Percentiles rank a stretch among this genome's conserved stretches.
phyloP scores from a whole-genome alignment of 805 yeast species.

The Kuraishia hungarica region DNA sequence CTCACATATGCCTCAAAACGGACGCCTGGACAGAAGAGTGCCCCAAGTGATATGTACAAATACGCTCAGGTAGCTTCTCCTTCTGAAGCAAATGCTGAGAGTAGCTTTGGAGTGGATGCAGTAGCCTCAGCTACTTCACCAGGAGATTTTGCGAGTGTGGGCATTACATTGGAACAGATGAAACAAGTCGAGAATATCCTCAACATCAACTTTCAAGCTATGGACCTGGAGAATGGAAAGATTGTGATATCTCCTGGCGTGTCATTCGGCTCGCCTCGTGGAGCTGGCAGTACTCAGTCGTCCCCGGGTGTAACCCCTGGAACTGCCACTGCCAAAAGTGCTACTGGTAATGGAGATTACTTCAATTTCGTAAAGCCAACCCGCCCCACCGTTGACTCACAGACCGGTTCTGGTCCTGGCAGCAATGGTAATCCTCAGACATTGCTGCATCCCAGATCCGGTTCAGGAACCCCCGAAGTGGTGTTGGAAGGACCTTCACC shows the following conservation, averaged over 20 bases:
- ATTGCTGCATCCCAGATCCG: not conserved
- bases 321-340: conserved; percentile 1
- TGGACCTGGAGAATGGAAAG: not conserved
- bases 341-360: conserved; percentile 2
- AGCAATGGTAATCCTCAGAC: not conserved
- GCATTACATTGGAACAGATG: not conserved
- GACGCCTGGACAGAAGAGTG: not conserved
- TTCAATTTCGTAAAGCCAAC: conserved; percentile 8
- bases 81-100: not conserved
- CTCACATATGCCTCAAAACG: not conserved
- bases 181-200: not conserved
- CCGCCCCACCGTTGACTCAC: not conserved
- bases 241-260: conserved; percentile 3
- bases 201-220: conserved; percentile 1
- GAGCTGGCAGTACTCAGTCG: conserved; percentile 3
- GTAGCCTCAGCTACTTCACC: not conserved
- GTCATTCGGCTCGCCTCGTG: not conserved
- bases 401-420: not conserved
- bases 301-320: not conserved
- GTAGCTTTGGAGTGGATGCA: not conserved
- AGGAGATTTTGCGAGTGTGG: not conserved
- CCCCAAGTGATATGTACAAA: not conserved
- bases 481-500: not conserved
- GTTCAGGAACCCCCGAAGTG: not conserved
- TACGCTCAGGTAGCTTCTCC: not conserved